Evolutionary conservation across 2,329 filamentous ascomycete genomes (phyloP), one percentile per base, ranked within the genome.

Genomic region (Arthrobotrys sphaeroides): DNA sequence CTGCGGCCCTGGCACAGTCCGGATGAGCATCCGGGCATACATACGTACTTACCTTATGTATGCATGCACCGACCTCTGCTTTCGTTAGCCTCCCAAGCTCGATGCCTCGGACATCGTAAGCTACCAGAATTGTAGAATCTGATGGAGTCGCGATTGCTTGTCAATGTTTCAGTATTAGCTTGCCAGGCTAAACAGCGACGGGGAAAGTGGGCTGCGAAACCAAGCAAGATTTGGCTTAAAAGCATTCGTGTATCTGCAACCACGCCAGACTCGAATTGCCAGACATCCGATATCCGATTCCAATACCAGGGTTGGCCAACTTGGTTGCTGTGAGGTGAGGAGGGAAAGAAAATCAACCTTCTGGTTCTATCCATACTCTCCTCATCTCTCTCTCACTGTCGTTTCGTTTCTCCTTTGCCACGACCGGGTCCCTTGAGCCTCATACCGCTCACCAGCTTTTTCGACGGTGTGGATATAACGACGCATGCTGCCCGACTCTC

Each of bases 201-300:
- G 57, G 67, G 43, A 64, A 62, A 53, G 31, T 43, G 49, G 40
- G 3, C 40, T 53, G 53, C 38, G 43, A 60, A 38, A 67, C 69
- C 69, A 73, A 73, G 69, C 69, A 73, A 57, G 69, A 66, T 73
- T 66, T 66, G 69, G 69, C 20, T 43, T 42, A 40, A 45, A 55
- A 73, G 60, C 69, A 43, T 73, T 73, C 49, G 69, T 73, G 61
- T 67, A 61, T 66, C 61, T 53, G 45, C 61, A 59, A 47, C 67
- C 49, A 55, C 45, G 67, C 67, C 55, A 53, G 55, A 62, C 47
- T 57, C 33, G 31, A 72, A 64, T 42, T 51, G 28, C 42, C 40
- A 61, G 60, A 53, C 51, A 73, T 66, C 61, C 61, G 61, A 73
- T 67, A 73, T 73, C 69, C 61, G 69, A 73, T 65, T 73, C 68